Conservation (phyloP, 805 yeast species). For the Kodamaea kakaduensis region DNA sequence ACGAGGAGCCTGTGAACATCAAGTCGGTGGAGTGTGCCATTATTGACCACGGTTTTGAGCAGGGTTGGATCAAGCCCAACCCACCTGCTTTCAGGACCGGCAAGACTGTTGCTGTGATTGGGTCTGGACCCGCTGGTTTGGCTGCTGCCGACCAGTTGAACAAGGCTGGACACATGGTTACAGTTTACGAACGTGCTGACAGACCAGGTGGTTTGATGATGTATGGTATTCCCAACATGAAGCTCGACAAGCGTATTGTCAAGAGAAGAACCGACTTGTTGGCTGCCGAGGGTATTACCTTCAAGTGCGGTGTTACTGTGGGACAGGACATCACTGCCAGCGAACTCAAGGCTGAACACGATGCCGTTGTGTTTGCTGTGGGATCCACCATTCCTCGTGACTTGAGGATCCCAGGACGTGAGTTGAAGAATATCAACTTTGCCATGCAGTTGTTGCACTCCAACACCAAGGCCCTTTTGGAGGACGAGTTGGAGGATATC, state of each 20-base stretch:
- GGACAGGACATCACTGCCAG: slow-evolving; percentile 79
- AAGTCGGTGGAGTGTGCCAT: slow-evolving; percentile 94
- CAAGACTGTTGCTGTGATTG: slow-evolving; percentile 77
- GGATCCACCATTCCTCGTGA: slow-evolving; percentile 98
- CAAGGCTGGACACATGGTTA: slow-evolving; percentile 90
- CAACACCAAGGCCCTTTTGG: slow-evolving; percentile 87
- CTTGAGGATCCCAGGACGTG: slow-evolving; percentile 90
- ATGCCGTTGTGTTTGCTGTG: slow-evolving; percentile 87
- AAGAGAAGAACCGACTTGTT: slow-evolving; percentile 89
- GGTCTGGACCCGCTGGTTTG: slow-evolving; percentile 97
- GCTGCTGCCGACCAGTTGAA: slow-evolving; percentile 97
- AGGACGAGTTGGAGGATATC: slow-evolving; percentile 73
- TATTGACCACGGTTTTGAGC: slow-evolving; percentile 92
- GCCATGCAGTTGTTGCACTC: slow-evolving; percentile 89
- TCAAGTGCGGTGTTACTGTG: slow-evolving; percentile 70
- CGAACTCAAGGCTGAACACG: slow-evolving; percentile 58
- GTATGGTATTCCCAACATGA: slow-evolving; percentile 99
- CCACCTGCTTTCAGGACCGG: slow-evolving; percentile 84
- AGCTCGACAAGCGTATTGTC: slow-evolving; percentile 87
- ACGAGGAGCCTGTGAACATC: slow-evolving; percentile 93
- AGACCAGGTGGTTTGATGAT: slow-evolving; percentile 95
- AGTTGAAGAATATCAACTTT: slow-evolving; percentile 80
- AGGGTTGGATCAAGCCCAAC: slow-evolving; percentile 90
- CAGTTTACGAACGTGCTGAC: slow-evolving; percentile 90
- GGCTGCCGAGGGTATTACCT: slow-evolving; percentile 84